Evolutionary conservation across 2,329 filamentous ascomycete species (phyloP).

Genomic region (Emmonsiellopsis sp.): DNA sequence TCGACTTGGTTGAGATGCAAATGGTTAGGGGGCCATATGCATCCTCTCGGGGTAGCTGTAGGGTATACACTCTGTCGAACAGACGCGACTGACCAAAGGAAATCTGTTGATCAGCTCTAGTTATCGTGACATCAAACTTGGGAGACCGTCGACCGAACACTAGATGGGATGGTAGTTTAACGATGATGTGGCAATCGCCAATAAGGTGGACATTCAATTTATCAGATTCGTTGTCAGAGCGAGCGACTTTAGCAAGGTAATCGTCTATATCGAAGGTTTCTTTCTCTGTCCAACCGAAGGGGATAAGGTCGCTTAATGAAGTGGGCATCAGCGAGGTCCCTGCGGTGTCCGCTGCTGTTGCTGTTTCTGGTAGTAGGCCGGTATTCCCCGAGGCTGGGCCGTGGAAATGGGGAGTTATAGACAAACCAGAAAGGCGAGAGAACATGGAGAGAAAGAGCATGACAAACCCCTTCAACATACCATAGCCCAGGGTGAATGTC

Average conservation of each 20-base stretch:
- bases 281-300: conserved; percentile 10
- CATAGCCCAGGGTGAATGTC: not conserved
- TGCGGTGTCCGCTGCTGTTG: conserved; percentile 13
- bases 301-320: conserved; percentile 13
- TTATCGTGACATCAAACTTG: conserved; percentile 42
- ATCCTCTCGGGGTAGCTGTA: conserved; percentile 42
- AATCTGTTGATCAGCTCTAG: conserved; percentile 31
- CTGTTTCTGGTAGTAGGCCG: not conserved
- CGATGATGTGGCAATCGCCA: conserved; percentile 44
- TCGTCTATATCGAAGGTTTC: conserved; percentile 16
- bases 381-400: not conserved
- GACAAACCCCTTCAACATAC: not conserved
- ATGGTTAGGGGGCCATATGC: conserved; percentile 42
- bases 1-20: conserved; percentile 34
- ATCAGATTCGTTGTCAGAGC: conserved; percentile 24
- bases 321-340: conserved; percentile 20
- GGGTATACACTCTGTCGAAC: conserved; percentile 45
- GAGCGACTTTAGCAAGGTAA: conserved; percentile 18
- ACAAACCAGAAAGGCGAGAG: not conserved
- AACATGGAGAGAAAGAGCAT: not conserved
- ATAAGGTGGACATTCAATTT: conserved; percentile 46
- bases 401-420: not conserved
- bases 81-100: conserved; percentile 41
- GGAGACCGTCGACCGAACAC: conserved; percentile 35
- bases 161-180: conserved; percentile 41